These are phyloP conservation scores for Kurtzmaniella quercitrusa DNA, from an alignment of 1,139 yeast species.

Conservation along the genomic window DNA sequence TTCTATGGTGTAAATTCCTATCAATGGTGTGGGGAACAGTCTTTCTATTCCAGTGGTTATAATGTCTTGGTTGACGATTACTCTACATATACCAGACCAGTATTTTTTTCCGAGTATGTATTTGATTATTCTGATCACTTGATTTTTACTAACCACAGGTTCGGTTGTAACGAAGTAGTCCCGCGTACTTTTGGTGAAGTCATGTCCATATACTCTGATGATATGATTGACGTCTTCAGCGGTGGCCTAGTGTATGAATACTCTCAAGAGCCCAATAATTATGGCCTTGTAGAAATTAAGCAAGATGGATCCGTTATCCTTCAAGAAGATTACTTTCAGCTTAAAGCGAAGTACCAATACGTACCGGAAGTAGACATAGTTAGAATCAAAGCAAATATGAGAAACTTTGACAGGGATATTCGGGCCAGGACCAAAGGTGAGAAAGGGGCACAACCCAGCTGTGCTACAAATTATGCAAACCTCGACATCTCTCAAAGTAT, in stretches of 20 bases:
- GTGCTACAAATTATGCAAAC: slow-evolving; percentile 47
- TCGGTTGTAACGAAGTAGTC: slow-evolving; percentile 80
- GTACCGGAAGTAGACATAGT: slow-evolving; percentile 23
- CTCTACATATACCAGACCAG: slow-evolving; percentile 63
- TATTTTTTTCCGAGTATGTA: slow-evolving; percentile 79
- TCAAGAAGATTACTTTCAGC: slow-evolving; percentile 49
- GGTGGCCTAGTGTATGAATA: slow-evolving; percentile 94
- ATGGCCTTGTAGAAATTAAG: slow-evolving; percentile 71
- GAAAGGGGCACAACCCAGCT: slow-evolving; percentile 27
- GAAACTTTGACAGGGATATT: slow-evolving; percentile 20
- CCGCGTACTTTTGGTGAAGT: slow-evolving; percentile 86
- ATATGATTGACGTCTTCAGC: slow-evolving; percentile 78
- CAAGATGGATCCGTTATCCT: slow-evolving; percentile 53
- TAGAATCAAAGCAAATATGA: slow-evolving; percentile 24
- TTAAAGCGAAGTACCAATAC: slow-evolving; percentile 46
- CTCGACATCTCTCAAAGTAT: slow-evolving; percentile 47
- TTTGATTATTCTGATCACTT: neutral
- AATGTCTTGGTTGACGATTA: slow-evolving; percentile 71
- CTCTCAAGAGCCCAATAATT: slow-evolving; percentile 82
- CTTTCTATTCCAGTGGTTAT: slow-evolving; percentile 81
- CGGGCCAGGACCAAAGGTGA: slow-evolving; percentile 20
- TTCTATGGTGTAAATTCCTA: slow-evolving; percentile 95
- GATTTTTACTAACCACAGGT: slow-evolving; percentile 14
- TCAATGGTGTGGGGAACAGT: slow-evolving; percentile 95
- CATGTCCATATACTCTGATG: slow-evolving; percentile 59